Conservation (phyloP, 306 rosid genomes). For the Aeschynomene evenia region DNA sequence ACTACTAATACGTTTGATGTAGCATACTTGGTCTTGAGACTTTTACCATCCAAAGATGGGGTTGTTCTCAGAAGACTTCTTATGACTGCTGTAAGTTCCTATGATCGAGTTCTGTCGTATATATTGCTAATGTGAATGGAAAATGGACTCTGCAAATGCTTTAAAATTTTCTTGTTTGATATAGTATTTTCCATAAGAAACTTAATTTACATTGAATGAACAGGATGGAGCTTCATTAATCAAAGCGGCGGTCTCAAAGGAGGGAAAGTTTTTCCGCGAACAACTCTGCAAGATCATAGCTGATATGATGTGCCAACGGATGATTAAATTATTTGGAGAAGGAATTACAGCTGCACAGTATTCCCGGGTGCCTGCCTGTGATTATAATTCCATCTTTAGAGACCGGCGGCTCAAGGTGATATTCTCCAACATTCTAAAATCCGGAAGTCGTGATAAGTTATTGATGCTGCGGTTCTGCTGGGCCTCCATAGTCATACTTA, state of each 20-base stretch:
- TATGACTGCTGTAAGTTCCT: conserved; percentile 88
- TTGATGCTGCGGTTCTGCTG: conserved; percentile 67
- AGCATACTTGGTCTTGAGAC: conserved; percentile 69
- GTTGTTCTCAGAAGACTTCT: conserved; percentile 85
- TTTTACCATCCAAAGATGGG: conserved; percentile 84
- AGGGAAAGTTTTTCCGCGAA: conserved; percentile 63
- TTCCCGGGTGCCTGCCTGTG: conserved; percentile 40
- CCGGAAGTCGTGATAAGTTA: conserved; percentile 56
- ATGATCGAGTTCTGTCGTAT: not conserved
- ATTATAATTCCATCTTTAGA: conserved; percentile 53
- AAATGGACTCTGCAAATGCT: not conserved
- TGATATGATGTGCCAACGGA: conserved; percentile 63
- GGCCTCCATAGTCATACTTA: conserved; percentile 54
- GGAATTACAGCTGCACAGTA: conserved; percentile 40
- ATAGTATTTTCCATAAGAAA: not conserved
- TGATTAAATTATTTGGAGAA: conserved; percentile 46
- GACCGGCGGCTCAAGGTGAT: conserved; percentile 79
- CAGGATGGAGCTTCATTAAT: conserved; percentile 87
- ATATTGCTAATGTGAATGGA: not conserved
- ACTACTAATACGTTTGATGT: conserved; percentile 45
- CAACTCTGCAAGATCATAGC: conserved; percentile 63
- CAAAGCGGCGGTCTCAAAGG: conserved; percentile 75
- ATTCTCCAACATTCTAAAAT: conserved; percentile 54
- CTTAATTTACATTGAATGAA: conserved; percentile 37
- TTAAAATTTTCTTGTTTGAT: conserved; percentile 18